Conservation (phyloP, 257 asterid genomes). For the Orobanche coerulescens region DNA sequence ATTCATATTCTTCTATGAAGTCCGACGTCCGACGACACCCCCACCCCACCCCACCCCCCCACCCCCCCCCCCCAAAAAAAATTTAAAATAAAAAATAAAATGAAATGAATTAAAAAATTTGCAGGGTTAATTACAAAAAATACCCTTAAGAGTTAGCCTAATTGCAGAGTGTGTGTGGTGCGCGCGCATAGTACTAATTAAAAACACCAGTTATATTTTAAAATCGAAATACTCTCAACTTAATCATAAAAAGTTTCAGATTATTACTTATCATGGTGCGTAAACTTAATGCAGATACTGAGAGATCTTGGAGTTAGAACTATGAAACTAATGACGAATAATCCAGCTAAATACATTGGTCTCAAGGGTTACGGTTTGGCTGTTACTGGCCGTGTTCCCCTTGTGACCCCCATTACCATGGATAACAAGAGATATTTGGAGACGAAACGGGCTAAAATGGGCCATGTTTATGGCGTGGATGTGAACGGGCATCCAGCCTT, state of each 20-base stretch:
- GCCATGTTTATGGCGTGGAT: conserved; percentile 71
- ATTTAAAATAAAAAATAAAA: too few species aligned
- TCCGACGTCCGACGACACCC: too few species aligned
- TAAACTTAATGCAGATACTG: conserved; percentile 54
- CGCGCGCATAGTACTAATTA: too few species aligned
- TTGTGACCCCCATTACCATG: conserved; percentile 63
- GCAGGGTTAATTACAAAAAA: too few species aligned
- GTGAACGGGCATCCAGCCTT: conserved; percentile 42
- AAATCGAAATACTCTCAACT: too few species aligned
- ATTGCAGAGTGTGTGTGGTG: too few species aligned
- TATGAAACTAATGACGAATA: conserved; percentile 94
- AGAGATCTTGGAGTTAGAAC: conserved; percentile 96
- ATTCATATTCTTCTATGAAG: not conserved
- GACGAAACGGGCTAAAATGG: conserved; percentile 91
- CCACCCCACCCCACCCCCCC: too few species aligned
- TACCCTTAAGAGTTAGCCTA: not conserved
- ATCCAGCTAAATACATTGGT: conserved; percentile 88
- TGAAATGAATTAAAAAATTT: too few species aligned
- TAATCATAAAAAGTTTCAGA: not conserved
- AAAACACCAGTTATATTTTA: not conserved
- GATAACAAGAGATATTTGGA: conserved; percentile 86
- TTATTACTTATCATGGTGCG: not conserved
- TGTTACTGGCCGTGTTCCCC: conserved; percentile 76
- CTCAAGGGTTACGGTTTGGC: conserved; percentile 92
- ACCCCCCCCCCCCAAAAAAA: not conserved